Evolutionary conservation across 139 green algal genomes (phyloP).

Genomic region (Marvania coccoides): DNA sequence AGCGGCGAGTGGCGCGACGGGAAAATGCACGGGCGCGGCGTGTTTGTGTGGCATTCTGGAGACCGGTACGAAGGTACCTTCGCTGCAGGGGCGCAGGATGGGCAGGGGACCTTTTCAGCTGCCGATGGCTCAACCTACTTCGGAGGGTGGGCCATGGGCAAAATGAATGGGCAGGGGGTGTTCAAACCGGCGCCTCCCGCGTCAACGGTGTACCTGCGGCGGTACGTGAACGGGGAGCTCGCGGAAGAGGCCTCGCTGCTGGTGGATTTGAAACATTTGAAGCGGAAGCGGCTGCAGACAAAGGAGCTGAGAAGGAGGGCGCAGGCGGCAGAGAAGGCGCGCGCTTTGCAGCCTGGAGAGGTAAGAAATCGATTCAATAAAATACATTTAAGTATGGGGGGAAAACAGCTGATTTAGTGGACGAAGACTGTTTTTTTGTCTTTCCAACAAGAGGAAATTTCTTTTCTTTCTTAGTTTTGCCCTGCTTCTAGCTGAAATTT

Average conservation of each 20-base stretch:
- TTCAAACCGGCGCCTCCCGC: slow-evolving; percentile 17
- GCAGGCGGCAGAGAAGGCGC: not conserved
- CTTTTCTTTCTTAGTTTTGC: no score
- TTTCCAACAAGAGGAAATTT: no score
- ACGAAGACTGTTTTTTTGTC: no score
- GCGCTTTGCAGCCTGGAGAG: slow-evolving; percentile 15
- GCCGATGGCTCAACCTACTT: slow-evolving; percentile 47
- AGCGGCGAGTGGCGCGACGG: slow-evolving; percentile 31
- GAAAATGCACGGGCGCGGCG: slow-evolving; percentile 51
- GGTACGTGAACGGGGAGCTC: slow-evolving; percentile 2
- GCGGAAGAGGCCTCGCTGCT: slow-evolving; percentile 8
- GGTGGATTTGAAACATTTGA: slow-evolving; percentile 15
- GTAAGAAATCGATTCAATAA: no score
- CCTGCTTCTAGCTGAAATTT: no score
- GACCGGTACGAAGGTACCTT: slow-evolving; percentile 71
- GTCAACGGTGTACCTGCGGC: not conserved
- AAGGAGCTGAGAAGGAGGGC: slow-evolving; percentile 8
- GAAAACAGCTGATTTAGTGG: no score
- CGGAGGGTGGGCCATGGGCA: slow-evolving; percentile 50
- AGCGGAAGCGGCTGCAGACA: slow-evolving; percentile 24
- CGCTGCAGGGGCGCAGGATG: slow-evolving; percentile 44
- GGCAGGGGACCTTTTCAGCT: slow-evolving; percentile 43
- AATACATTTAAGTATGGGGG: no score
- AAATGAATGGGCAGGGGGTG: slow-evolving; percentile 56
- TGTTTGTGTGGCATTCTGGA: slow-evolving; percentile 48